phyloP scores from a whole-genome alignment of 495 filamentous ascomycete genomes.

The Penicillium bialowiezense region DNA sequence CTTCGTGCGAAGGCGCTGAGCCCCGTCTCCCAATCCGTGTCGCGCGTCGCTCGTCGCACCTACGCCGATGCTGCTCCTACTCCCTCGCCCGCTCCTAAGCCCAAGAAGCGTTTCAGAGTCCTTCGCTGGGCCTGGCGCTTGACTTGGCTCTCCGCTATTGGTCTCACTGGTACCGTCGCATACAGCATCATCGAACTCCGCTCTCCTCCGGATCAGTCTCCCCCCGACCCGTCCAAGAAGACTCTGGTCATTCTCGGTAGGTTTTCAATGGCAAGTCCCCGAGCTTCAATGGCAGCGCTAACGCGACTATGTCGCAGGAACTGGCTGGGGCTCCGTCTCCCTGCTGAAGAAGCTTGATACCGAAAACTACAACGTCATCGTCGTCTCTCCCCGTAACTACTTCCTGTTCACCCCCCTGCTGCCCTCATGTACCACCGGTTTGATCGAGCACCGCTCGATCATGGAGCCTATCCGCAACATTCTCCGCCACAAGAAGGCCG shows the following conservation, averaged over 20 bases:
- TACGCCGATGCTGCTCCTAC: slow-evolving; percentile 42
- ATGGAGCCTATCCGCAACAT: slow-evolving; percentile 99
- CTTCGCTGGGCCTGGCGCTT: slow-evolving; percentile 74
- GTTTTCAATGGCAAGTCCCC: slow-evolving; percentile 21
- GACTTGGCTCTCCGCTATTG: slow-evolving; percentile 67
- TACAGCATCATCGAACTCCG: slow-evolving; percentile 80
- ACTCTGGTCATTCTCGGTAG: slow-evolving; percentile 94
- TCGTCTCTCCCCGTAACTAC: slow-evolving; percentile 94
- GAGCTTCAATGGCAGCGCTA: slow-evolving; percentile 8
- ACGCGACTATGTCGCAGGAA: slow-evolving; percentile 53
- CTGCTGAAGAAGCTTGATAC: slow-evolving; percentile 98
- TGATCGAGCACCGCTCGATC: slow-evolving; percentile 97
- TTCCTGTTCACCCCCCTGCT: slow-evolving; percentile 99
- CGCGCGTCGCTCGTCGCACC: slow-evolving; percentile 35
- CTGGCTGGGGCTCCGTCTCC: slow-evolving; percentile 95
- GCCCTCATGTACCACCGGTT: slow-evolving; percentile 93
- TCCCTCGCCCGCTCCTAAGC: slow-evolving; percentile 35
- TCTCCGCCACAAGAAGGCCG: slow-evolving; percentile 83
- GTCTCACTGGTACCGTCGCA: slow-evolving; percentile 63
- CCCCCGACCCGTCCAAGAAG: slow-evolving; percentile 88
- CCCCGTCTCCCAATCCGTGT: slow-evolving; percentile 24
- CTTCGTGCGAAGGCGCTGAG: slow-evolving; percentile 27
- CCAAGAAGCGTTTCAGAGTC: slow-evolving; percentile 47
- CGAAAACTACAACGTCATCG: slow-evolving; percentile 96
- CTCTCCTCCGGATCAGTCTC: slow-evolving; percentile 75